Base-by-base conservation (phyloP, 1,284 basidiomycete species). In the Neolentinus lepideus region DNA sequence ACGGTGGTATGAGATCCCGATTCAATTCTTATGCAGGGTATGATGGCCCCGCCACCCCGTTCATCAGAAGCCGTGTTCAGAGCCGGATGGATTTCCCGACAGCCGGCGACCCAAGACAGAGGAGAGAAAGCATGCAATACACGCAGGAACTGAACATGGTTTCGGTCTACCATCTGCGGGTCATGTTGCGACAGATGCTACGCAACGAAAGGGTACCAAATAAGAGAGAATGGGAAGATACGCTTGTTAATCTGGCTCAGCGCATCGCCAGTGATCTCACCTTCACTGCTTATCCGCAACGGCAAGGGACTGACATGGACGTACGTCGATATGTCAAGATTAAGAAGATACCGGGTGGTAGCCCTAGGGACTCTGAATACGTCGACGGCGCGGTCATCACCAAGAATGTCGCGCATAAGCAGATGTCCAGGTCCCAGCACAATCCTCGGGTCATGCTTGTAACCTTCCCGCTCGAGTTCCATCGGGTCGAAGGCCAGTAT, bases 331-430 rank as follows among this genome's bases (percentile, higher is more conserved):
- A 97, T 63, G 92, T 99, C 61, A 99, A 99, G 75, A 95, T 99
- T 71, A 99, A 99, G 76, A 96, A 97, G 70, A 90, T 99, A 19
- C 95, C 97, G 0, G 97, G 97, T 12, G 97, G 97, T 11, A 78
- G 81, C 53, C 94, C 95, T 33, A 81, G 77, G 29, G 94, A 99
- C 68, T 97, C 93, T 11, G 95, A 98, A 75, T 99, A 96, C 64
- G 92, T 99, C 52, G 92, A 96, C 60, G 97, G 97, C 2, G 93
- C 92, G 10, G 94, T 99, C 52, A 97, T 98, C 66, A 96, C 94
- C 21, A 98, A 99, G 77, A 98, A 99, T 63, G 89, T 98, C 4
- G 92, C 95, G 3, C 96, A 98, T 69, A 98, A 98, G 72, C 83
- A 83, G 61, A 92, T 92, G 90, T 75, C 83, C 25, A 76, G 85